phyloP scores from a whole-genome alignment of 371 early-diverging fungal species.

The Mortierella polycephala region DNA sequence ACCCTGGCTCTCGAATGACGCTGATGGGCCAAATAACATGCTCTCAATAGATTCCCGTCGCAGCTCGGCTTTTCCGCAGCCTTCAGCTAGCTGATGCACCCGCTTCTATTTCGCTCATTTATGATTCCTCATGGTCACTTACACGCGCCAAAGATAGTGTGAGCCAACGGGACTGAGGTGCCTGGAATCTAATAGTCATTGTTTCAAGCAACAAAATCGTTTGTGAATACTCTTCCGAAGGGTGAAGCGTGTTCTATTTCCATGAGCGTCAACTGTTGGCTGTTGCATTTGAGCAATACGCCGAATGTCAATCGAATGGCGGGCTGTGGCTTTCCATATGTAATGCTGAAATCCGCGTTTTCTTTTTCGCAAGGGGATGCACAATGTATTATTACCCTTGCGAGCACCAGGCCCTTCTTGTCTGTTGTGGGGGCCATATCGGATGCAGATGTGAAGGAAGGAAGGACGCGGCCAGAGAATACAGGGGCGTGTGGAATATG shows the following conservation, averaged over 20 bases:
- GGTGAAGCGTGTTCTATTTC: no score
- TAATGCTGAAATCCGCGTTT: no score
- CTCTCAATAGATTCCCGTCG: no score
- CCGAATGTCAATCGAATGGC: no score
- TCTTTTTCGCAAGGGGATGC: neutral
- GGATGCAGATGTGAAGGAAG: constrained; percentile 1
- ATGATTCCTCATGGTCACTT: constrained; percentile 22
- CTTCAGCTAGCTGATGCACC: no score
- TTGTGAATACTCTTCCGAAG: no score
- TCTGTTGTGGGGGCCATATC: constrained; percentile 33
- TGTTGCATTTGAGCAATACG: no score
- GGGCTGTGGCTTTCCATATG: no score
- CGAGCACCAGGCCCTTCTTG: constrained; percentile 47
- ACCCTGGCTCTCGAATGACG: neutral
- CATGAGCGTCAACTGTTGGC: no score
- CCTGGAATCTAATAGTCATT: constrained; percentile 33
- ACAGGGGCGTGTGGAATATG: neutral
- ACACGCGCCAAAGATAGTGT: constrained; percentile 48
- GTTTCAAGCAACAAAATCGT: neutral
- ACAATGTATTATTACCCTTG: constrained; percentile 23
- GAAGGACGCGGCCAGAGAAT: no score
- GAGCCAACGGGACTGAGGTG: constrained; percentile 39
- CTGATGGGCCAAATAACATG: neutral
- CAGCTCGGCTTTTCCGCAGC: no score
- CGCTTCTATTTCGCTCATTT: no score